Evolutionary conservation across 1,284 basidiomycete species (phyloP).

Genomic region (Ceratobasidium papillatum): DNA sequence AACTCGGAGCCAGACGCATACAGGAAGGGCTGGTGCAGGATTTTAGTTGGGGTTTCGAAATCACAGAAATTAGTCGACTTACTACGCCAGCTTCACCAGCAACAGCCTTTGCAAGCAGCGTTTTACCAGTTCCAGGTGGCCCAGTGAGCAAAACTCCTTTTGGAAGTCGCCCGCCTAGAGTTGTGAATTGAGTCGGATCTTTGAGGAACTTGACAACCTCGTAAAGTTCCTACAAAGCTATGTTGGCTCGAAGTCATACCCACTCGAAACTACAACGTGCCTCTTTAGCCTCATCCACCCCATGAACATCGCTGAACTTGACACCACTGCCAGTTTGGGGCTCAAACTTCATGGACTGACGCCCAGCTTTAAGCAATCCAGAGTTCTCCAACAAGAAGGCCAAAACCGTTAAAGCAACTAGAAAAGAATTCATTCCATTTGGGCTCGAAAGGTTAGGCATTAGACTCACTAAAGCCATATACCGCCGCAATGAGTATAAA

Average conservation of each 20-base stretch:
- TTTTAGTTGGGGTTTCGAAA: neutral
- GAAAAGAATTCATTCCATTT: neutral
- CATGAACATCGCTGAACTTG: constrained; percentile 93
- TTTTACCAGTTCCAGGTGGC: constrained; percentile 98
- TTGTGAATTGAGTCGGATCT: constrained; percentile 87
- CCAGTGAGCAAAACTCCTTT: constrained; percentile 76
- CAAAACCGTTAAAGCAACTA: constrained; percentile 77
- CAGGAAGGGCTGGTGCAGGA: constrained; percentile 70
- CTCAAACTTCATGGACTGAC: constrained; percentile 75
- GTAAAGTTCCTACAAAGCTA: constrained; percentile 73
- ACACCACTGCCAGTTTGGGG: constrained; percentile 77
- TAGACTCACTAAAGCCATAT: constrained; percentile 40
- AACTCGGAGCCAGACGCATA: constrained; percentile 94
- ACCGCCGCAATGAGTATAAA: constrained; percentile 33
- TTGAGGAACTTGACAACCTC: constrained; percentile 94
- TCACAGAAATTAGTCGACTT: constrained; percentile 39
- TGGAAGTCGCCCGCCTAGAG: constrained; percentile 89
- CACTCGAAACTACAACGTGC: constrained; percentile 53
- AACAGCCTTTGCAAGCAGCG: constrained; percentile 95
- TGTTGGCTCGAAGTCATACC: constrained; percentile 5
- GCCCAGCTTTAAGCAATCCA: constrained; percentile 86
- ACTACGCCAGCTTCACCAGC: constrained; percentile 95
- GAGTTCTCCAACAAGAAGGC: constrained; percentile 92
- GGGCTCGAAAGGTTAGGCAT: neutral
- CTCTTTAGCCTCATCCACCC: constrained; percentile 92